phyloP scores from a whole-genome alignment of 768 basidiomycete species.

The Tulasnella sp. region DNA sequence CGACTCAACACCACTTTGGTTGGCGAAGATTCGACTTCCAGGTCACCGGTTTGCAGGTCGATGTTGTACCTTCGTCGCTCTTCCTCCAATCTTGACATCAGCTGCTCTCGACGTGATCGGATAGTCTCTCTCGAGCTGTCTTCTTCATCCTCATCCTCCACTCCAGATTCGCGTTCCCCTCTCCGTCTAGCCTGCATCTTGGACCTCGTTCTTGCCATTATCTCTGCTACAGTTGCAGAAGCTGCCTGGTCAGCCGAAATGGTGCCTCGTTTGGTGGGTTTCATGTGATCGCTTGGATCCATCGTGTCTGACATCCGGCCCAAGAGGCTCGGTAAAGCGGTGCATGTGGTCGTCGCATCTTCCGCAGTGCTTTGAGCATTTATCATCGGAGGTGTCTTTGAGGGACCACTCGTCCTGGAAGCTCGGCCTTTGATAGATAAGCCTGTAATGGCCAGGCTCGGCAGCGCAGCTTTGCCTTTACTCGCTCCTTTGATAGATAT shows the following conservation, averaged over 20 bases:
- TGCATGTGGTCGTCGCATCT: not conserved
- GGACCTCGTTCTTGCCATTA: not conserved
- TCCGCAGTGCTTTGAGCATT: not conserved
- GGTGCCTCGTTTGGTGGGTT: too few species aligned
- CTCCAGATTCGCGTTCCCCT: not conserved
- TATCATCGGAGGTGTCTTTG: not conserved
- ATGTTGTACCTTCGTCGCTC: not conserved
- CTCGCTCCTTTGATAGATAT: constrained; percentile 7
- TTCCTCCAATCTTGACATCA: not conserved
- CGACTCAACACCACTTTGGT: too few species aligned
- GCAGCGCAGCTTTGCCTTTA: not conserved
- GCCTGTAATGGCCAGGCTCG: not conserved
- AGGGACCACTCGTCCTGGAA: not conserved
- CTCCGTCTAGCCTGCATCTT: not conserved
- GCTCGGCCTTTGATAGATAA: constrained; percentile 9
- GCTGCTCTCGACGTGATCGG: not conserved
- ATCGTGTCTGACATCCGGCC: constrained; percentile 3
- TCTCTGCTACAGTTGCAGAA: not conserved
- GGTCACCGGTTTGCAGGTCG: too few species aligned
- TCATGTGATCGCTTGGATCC: not conserved
- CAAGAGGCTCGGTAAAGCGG: not conserved
- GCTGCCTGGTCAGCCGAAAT: not conserved
- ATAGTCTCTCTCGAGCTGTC: not conserved
- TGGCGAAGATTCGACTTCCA: not conserved
- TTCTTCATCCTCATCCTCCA: not conserved